Evolutionary conservation across 2,329 filamentous ascomycete species (phyloP).

Genomic region (Microdochium trichocladiopsis): DNA sequence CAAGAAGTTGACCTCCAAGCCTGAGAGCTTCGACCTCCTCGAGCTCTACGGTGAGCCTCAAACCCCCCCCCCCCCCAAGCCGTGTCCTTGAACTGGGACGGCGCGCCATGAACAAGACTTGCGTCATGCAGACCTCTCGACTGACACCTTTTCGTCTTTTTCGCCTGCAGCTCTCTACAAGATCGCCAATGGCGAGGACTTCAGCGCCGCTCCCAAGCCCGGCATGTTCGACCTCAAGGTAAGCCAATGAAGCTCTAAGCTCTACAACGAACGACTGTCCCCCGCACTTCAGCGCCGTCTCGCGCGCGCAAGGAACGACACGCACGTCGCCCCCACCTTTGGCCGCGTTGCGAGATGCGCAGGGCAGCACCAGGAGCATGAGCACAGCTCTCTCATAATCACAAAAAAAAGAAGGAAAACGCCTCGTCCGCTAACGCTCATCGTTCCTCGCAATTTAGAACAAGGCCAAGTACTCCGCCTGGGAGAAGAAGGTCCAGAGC

Average conservation of each 20-base stretch:
- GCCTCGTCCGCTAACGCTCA: constrained; percentile 1
- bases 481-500: constrained; percentile 64
- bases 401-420: background rate
- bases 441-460: constrained; percentile 35
- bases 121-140: background rate
- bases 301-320: too few species aligned
- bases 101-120: background rate
- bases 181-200: constrained; percentile 48
- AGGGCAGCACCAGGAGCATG: too few species aligned
- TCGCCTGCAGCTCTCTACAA: constrained; percentile 46
- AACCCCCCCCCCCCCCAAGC: background rate
- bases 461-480: constrained; percentile 75
- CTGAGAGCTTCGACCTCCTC: constrained; percentile 57
- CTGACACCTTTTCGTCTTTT: background rate
- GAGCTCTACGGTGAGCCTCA: constrained; percentile 48
- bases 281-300: constrained; percentile 2
- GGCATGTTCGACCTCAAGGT: constrained; percentile 68
- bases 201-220: constrained; percentile 46
- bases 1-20: constrained; percentile 62
- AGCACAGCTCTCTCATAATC: background rate
- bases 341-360: too few species aligned
- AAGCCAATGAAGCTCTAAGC: too few species aligned
- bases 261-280: too few species aligned
- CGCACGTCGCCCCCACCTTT: too few species aligned
- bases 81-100: background rate